phyloP scores from a whole-genome alignment of 2,329 filamentous ascomycete genomes.

The Plectosphaerella cucumerina region DNA sequence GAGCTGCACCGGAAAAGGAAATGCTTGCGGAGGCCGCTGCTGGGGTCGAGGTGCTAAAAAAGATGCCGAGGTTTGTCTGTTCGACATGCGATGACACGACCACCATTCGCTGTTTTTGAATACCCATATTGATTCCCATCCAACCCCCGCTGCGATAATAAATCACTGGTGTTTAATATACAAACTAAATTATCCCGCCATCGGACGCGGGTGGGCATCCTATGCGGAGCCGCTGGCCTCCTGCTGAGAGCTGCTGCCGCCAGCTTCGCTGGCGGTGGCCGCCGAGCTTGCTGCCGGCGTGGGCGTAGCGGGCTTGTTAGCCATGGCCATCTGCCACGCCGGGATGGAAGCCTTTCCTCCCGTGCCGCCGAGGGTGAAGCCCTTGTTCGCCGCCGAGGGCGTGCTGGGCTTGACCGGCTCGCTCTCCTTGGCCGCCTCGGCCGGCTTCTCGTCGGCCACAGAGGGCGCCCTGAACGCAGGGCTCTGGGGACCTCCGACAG shows the following conservation, averaged over 20 bases:
- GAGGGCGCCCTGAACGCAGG: not conserved
- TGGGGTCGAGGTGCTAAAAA: no score
- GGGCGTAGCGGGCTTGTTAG: conserved; percentile 37
- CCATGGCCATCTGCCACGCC: conserved; percentile 73
- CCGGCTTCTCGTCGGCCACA: not conserved
- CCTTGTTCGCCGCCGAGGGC: conserved; percentile 3
- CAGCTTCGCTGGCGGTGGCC: conserved; percentile 17
- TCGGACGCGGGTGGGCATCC: no score
- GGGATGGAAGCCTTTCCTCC: conserved; percentile 65
- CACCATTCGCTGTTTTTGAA: no score
- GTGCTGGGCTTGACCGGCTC: conserved; percentile 20
- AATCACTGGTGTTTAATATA: no score
- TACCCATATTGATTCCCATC: no score
- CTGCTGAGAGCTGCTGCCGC: conserved; percentile 10
- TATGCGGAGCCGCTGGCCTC: conserved; percentile 3
- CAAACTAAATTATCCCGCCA: no score
- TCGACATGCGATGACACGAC: no score
- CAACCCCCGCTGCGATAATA: no score
- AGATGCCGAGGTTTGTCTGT: no score
- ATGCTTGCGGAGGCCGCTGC: no score
- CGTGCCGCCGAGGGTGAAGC: conserved; percentile 31
- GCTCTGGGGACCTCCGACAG: not conserved
- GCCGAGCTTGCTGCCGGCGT: conserved; percentile 16
- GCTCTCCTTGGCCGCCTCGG: conserved; percentile 3
- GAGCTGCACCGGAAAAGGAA: no score